Conservation (phyloP, 371 early-diverging fungal species). For the Saksenaea vasiformis region DNA sequence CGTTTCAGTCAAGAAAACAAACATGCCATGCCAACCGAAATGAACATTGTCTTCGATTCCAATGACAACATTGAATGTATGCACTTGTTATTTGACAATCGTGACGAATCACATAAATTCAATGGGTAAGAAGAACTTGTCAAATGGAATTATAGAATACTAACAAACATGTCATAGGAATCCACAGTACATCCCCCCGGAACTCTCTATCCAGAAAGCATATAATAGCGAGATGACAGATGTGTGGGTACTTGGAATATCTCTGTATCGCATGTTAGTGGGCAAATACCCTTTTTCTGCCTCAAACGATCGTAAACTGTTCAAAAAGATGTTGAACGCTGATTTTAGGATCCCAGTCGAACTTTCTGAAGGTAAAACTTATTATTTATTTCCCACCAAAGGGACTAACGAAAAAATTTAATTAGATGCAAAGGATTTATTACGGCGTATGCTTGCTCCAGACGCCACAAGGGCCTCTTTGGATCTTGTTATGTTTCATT, state of each 20-base stretch:
- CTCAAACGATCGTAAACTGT: constrained; percentile 25
- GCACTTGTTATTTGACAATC: constrained; percentile 24
- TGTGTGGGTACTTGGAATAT: constrained; percentile 50
- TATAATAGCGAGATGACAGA: constrained; percentile 24
- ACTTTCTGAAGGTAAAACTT: constrained; percentile 31
- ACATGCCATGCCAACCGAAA: constrained; percentile 19
- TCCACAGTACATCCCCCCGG: constrained; percentile 46
- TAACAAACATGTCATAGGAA: constrained; percentile 18
- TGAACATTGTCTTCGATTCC: constrained; percentile 32
- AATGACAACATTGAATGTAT: constrained; percentile 34
- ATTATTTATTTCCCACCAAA: no score
- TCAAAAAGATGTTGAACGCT: constrained; percentile 39
- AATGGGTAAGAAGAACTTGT: constrained; percentile 22
- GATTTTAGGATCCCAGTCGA: constrained; percentile 34
- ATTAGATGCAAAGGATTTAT: constrained; percentile 43
- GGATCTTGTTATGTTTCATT: constrained; percentile 43
- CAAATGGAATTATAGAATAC: no score
- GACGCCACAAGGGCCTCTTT: constrained; percentile 33
- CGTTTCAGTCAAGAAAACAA: constrained; percentile 24
- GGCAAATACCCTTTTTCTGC: constrained; percentile 42
- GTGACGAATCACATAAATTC: constrained; percentile 33
- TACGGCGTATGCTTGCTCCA: constrained; percentile 45
- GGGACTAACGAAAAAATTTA: constrained; percentile 4
- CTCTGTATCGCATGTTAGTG: constrained; percentile 41
- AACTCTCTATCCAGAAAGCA: constrained; percentile 13